Conservation (phyloP, 2,329 filamentous ascomycete genomes). For the Aspergillus pseudonomiae region DNA sequence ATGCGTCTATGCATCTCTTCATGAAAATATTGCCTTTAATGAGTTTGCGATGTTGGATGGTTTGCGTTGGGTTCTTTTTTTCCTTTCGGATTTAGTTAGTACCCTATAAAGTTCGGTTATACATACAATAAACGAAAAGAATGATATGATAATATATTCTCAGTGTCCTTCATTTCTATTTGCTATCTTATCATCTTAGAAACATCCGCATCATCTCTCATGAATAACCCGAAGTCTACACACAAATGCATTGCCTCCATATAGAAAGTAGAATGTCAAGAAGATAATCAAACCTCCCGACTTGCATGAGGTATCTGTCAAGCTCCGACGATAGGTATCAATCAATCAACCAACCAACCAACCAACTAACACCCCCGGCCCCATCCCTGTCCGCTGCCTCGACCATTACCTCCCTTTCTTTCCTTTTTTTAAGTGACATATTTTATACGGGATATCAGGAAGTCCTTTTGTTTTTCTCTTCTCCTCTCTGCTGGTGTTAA, state of each 20-base stretch:
- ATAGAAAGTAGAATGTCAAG: background rate
- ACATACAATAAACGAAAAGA: background rate
- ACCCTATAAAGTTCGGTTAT: background rate
- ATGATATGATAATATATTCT: slow-evolving; percentile 1
- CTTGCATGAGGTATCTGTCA: background rate
- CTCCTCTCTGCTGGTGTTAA: background rate
- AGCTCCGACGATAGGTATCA: background rate
- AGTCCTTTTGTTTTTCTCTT: slow-evolving; percentile 1
- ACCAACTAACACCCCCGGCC: background rate
- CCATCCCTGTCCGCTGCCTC: slow-evolving; percentile 2
- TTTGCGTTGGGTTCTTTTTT: background rate
- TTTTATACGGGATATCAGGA: background rate
- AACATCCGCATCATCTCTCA: background rate
- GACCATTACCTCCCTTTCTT: slow-evolving; percentile 2
- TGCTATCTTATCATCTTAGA: background rate
- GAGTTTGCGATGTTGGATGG: background rate
- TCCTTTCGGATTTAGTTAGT: background rate
- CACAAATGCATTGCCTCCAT: background rate
- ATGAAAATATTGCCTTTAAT: background rate
- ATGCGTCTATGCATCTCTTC: background rate
- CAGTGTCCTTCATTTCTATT: slow-evolving; percentile 4
- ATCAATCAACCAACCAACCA: background rate
- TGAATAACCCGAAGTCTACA: background rate
- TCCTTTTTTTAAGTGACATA: background rate
- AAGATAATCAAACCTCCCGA: background rate